Conservation (phyloP, 805 yeast genomes). For the Blastobotrys mokoenaii region DNA sequence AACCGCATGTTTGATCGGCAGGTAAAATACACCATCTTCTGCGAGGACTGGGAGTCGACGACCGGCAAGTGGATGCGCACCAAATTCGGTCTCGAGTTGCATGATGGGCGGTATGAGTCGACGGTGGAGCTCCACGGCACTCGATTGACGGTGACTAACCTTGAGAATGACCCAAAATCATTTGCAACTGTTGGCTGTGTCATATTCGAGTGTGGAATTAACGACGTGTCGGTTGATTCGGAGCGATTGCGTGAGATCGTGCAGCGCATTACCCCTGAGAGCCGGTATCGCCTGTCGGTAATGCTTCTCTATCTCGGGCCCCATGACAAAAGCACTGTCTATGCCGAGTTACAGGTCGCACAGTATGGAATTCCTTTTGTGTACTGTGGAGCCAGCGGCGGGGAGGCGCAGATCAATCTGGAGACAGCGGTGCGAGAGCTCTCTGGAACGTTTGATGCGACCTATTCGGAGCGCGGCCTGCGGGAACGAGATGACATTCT, state of each 20-base stretch:
- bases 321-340: not conserved
- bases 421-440: not conserved
- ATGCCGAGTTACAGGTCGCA: not conserved
- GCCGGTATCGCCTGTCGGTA: constrained; percentile 33
- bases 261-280: constrained; percentile 21
- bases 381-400: not conserved
- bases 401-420: not conserved
- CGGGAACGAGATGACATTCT: not conserved
- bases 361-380: not conserved
- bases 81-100: constrained; percentile 35
- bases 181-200: constrained; percentile 37
- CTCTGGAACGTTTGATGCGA: not conserved
- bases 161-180: constrained; percentile 35
- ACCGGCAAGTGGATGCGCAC: constrained; percentile 43
- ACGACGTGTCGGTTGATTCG: constrained; percentile 28
- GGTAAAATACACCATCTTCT: constrained; percentile 35
- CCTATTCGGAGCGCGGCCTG: not conserved
- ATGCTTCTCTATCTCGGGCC: constrained; percentile 35
- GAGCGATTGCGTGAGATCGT: constrained; percentile 29
- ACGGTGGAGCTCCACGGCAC: constrained; percentile 27
- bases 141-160: constrained; percentile 33
- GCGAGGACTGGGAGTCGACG: constrained; percentile 39
- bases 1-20: constrained; percentile 20
- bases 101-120: constrained; percentile 21
- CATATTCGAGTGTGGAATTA: constrained; percentile 45